phyloP scores from a whole-genome alignment of 805 yeast genomes.

The Torulaspora maleeae region DNA sequence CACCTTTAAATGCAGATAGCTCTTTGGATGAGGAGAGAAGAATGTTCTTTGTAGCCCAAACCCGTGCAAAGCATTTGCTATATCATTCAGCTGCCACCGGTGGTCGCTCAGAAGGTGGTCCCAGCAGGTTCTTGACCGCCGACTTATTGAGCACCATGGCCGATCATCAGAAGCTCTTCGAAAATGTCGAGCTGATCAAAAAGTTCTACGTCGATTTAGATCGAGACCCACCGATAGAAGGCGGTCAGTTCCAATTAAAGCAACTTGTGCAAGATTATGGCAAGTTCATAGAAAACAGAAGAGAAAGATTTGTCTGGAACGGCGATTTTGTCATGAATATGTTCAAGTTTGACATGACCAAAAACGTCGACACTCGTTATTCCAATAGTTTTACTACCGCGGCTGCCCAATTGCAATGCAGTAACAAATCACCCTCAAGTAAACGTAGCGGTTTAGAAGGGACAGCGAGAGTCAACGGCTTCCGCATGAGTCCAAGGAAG shows the following conservation, averaged over 20 bases:
- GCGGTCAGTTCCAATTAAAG: conserved; percentile 20
- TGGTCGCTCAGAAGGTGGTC: conserved; percentile 21
- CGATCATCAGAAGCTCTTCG: conserved; percentile 29
- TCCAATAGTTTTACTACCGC: conserved; percentile 30
- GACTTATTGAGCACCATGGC: conserved; percentile 28
- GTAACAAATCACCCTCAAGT: conserved; percentile 5
- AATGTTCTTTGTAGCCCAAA: conserved; percentile 81
- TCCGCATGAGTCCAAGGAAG: conserved; percentile 5
- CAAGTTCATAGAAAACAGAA: conserved; percentile 24
- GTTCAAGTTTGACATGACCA: conserved; percentile 18
- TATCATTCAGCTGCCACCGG: conserved; percentile 38
- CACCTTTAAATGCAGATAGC: conserved; percentile 12
- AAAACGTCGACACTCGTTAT: conserved; percentile 12
- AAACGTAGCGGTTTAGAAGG: background rate
- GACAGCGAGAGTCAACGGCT: background rate
- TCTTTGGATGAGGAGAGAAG: conserved; percentile 71
- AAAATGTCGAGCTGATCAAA: conserved; percentile 18
- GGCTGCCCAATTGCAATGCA: conserved; percentile 21
- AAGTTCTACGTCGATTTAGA: conserved; percentile 21
- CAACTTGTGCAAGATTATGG: conserved; percentile 29
- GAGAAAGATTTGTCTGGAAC: conserved; percentile 33
- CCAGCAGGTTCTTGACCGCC: conserved; percentile 32
- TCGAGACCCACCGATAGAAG: conserved; percentile 8
- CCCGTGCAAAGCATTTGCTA: conserved; percentile 66
- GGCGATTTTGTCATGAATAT: conserved; percentile 21